phyloP scores from a whole-genome alignment of 495 filamentous ascomycete species.

The Geoglossum glabrum region DNA sequence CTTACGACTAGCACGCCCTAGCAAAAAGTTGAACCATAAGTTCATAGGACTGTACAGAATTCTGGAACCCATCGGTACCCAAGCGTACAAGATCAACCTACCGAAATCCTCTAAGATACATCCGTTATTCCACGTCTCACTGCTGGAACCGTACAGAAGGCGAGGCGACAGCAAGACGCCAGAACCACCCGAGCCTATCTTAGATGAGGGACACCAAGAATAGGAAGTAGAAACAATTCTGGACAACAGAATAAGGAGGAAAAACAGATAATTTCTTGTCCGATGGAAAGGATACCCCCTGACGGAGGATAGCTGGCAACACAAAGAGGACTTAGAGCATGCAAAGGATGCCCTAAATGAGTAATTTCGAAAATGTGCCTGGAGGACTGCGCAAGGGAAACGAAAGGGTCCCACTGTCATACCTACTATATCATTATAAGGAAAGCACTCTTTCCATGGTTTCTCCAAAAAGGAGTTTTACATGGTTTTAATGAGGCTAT shows the following conservation, averaged over 20 bases:
- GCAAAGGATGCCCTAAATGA: not conserved
- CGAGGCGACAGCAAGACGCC: not conserved
- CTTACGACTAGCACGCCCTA: not conserved
- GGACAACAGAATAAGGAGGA: not conserved
- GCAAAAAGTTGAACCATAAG: not conserved
- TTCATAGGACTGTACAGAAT: not conserved
- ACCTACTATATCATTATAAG: not conserved
- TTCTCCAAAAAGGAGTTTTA: not conserved
- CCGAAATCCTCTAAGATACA: not conserved
- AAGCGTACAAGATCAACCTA: not conserved
- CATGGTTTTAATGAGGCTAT: not conserved
- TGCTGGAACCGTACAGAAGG: not conserved
- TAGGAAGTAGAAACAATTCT: not conserved
- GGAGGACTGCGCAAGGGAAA: too few relatives aligned
- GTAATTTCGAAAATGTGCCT: too few relatives aligned
- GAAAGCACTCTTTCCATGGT: not conserved
- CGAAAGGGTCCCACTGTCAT: not conserved
- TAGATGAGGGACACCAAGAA: slow-evolving; percentile 1
- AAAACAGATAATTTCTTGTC: not conserved
- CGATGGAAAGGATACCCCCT: not conserved
- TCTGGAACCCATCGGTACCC: not conserved
- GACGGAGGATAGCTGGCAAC: not conserved
- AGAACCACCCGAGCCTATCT: not conserved
- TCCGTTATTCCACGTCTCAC: slow-evolving; percentile 3
- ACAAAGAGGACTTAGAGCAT: not conserved